Base-by-base conservation (phyloP, 202 grass and related monocot genomes). In the Panicum virgatum region DNA sequence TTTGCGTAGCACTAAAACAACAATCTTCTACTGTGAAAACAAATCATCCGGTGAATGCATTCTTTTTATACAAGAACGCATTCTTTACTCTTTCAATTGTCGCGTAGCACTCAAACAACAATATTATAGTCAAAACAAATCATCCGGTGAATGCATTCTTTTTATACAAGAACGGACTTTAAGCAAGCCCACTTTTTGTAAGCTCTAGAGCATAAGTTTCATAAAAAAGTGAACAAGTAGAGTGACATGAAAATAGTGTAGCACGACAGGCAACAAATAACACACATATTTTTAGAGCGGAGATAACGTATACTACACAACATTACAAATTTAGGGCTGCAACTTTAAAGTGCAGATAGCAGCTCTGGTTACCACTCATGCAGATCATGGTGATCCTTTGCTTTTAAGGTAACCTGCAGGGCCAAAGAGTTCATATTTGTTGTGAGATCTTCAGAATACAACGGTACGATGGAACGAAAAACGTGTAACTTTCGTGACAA, bases 401-500 rank as follows among this genome's bases (percentile, higher is more conserved):
- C 34, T 80, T 69, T 9, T 19, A 88, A 80, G 69, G 69, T 62
- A 88, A 76, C 62, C 82, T 88, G 62, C 48, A 66, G 8, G 48
- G 18, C 5, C 7, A 82, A 81, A 43, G n/a, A 69, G 15, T n/a
- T 62, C 18, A 25, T 27, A 66, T 7, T 13, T 32, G 32, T 75
- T 9, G 32, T 83, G 34, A 32, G n/a, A 76, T 57, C 20, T 34
- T 32, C 19, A 37, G 43, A 19, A 9, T 60, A 70, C 30, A 61
- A 52, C 3, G 25, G 13, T 67, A 68, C 3, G 71, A 75, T 43
- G n/a, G 36, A 68, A 40, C 13, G 10, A 67, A 46, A 36, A 7
- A 18, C 2, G 4, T 16, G 34, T 19, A 14, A 0, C 26, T 76
- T 40, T 30, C 15, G 20, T 50, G 39, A 7, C 5, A 29, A 66